Conservation (phyloP, 1,139 yeast genomes). For the Magnusiomyces suaveolens region DNA sequence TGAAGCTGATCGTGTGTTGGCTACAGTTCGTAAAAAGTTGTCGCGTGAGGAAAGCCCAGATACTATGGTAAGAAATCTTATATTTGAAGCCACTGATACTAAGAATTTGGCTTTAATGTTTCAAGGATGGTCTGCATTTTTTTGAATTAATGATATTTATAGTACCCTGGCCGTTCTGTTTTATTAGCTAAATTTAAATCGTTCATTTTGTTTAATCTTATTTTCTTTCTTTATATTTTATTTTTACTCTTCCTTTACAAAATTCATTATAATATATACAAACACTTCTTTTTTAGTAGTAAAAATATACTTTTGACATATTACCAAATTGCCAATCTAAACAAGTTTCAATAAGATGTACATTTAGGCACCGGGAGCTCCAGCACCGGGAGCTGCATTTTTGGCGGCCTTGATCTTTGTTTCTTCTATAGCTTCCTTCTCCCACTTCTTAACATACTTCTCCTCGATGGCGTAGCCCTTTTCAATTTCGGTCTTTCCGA, state of each 20-base stretch:
- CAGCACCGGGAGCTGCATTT: conserved; percentile 14
- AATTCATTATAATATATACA: background rate
- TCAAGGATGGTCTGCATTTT: conserved; percentile 40
- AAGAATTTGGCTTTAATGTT: conserved; percentile 65
- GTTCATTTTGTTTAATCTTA: no score
- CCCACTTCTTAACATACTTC: conserved; percentile 62
- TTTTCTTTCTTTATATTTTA: no score
- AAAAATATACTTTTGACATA: no score
- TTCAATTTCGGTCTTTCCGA: conserved; percentile 50
- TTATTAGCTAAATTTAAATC: no score
- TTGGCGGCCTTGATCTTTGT: conserved; percentile 25
- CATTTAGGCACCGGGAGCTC: background rate
- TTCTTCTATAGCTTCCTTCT: conserved; percentile 44
- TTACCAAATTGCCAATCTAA: no score
- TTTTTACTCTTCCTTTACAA: background rate
- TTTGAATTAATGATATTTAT: background rate
- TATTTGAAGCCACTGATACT: conserved; percentile 63
- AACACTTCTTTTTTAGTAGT: background rate
- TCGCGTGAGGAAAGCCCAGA: conserved; percentile 68
- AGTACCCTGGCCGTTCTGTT: no score
- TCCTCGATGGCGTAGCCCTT: conserved; percentile 67
- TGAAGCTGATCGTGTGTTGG: conserved; percentile 72
- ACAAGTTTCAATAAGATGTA: background rate
- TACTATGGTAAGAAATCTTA: conserved; percentile 72
- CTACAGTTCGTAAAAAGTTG: conserved; percentile 62